Evolutionary conservation across 2,329 filamentous ascomycete genomes (phyloP).

Genomic region (Colletotrichum orbiculare): DNA sequence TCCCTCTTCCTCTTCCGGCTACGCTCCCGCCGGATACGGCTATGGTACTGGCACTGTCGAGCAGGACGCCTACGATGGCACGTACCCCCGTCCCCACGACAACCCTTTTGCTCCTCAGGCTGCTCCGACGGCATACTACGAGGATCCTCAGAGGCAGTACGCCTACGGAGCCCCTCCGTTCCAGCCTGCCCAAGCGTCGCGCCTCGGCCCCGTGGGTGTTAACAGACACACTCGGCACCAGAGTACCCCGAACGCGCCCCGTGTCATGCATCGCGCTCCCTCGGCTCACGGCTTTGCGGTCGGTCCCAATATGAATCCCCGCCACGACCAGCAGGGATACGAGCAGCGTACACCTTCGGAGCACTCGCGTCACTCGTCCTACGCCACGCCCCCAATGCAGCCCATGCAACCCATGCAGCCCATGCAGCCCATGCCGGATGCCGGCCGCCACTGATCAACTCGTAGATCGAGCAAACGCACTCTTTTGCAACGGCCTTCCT

Average conservation of each 20-base stretch:
- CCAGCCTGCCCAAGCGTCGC: slow-evolving; percentile 25
- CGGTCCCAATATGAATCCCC: slow-evolving; percentile 27
- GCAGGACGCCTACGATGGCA: slow-evolving; percentile 37
- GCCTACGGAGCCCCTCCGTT: slow-evolving; percentile 27
- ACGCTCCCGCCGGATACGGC: slow-evolving; percentile 24
- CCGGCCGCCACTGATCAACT: slow-evolving; percentile 28
- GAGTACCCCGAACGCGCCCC: slow-evolving; percentile 42
- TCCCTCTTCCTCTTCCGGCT: slow-evolving; percentile 35
- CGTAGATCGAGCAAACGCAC: slow-evolving; percentile 28
- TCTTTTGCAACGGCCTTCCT: slow-evolving; percentile 34
- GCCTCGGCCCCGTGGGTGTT: slow-evolving; percentile 18
- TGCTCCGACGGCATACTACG: slow-evolving; percentile 39
- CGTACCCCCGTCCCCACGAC: slow-evolving; percentile 36
- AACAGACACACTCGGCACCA: slow-evolving; percentile 45
- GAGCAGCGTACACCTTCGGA: slow-evolving; percentile 32
- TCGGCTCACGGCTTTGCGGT: slow-evolving; percentile 35
- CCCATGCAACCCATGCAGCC: slow-evolving; percentile 27
- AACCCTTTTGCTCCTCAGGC: slow-evolving; percentile 19
- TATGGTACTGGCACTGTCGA: slow-evolving; percentile 33
- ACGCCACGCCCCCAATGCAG: slow-evolving; percentile 25
- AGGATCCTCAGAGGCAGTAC: slow-evolving; percentile 39
- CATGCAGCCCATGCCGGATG: slow-evolving; percentile 29
- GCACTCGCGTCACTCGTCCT: slow-evolving; percentile 22
- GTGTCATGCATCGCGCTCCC: slow-evolving; percentile 33
- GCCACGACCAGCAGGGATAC: slow-evolving; percentile 32